Percentiles rank a stretch among this genome's conserved stretches.
Evolutionary conservation across 2,329 filamentous ascomycete species (phyloP).

Genomic region (Arthrobotrys conoides): DNA sequence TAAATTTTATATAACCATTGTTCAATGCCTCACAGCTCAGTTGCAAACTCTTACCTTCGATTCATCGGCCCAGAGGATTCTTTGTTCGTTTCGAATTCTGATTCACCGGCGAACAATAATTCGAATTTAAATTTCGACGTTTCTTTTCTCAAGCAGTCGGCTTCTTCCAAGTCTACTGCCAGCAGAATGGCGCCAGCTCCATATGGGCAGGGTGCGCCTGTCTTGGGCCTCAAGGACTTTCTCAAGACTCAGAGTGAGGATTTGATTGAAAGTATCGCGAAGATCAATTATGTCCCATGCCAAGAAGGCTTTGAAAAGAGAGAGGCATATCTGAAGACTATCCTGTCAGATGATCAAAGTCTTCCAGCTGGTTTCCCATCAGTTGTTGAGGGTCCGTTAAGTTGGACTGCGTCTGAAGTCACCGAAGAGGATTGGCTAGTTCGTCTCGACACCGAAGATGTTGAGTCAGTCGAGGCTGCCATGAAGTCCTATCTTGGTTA

Average conservation of each 20-base stretch:
- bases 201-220: constrained; percentile 46
- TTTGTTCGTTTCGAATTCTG: constrained; percentile 11
- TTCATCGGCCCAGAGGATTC: constrained; percentile 16
- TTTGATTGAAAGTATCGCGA: constrained; percentile 21
- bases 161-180: constrained; percentile 5
- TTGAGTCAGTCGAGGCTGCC: constrained; percentile 43
- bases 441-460: constrained; percentile 34
- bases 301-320: constrained; percentile 37
- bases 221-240: constrained; percentile 42
- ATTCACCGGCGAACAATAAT: constrained; percentile 1
- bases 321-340: constrained; percentile 36
- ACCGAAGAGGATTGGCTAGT: constrained; percentile 49
- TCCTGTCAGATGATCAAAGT: constrained; percentile 3
- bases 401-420: constrained; percentile 48
- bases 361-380: constrained; percentile 45
- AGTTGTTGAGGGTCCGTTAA: constrained; percentile 27
- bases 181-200: constrained; percentile 49
- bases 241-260: constrained; percentile 27
- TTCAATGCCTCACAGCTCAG: constrained; percentile 31
- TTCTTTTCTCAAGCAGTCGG: neutral
- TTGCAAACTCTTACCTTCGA: neutral
- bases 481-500: constrained; percentile 58
- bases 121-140: neutral
- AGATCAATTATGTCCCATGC: constrained; percentile 54
- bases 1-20: constrained; percentile 22